Percentiles rank a stretch among this genome's conserved stretches.
These are phyloP conservation scores for Senna siamea DNA, from an alignment of 306 rosid species.

Conservation along the genomic window DNA sequence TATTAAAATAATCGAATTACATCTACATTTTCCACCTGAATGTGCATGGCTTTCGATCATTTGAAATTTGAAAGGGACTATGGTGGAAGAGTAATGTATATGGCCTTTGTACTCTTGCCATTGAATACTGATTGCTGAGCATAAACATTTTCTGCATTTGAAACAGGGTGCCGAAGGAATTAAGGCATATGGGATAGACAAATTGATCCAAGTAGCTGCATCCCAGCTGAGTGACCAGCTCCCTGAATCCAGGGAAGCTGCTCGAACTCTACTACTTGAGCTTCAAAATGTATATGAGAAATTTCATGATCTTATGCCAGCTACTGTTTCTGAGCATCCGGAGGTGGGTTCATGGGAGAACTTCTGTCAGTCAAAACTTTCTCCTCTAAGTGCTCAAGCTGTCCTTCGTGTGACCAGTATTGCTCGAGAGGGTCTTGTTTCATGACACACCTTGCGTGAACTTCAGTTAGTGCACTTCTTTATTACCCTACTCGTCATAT, in stretches of 20 bases:
- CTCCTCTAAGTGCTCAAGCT: slow-evolving; percentile 95
- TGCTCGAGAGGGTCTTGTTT: slow-evolving; percentile 75
- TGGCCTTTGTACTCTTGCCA: not conserved
- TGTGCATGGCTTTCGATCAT: not conserved
- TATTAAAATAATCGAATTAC: too few relatives aligned
- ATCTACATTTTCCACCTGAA: slow-evolving; percentile 1
- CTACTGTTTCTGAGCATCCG: slow-evolving; percentile 46
- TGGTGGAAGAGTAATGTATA: slow-evolving; percentile 14
- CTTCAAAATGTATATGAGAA: slow-evolving; percentile 79
- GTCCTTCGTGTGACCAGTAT: slow-evolving; percentile 86
- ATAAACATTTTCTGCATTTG: slow-evolving; percentile 29
- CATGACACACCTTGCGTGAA: slow-evolving; percentile 55
- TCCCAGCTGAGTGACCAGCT: slow-evolving; percentile 94
- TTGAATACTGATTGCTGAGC: slow-evolving; percentile 29
- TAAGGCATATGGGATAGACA: slow-evolving; percentile 83
- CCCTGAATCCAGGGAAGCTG: slow-evolving; percentile 98
- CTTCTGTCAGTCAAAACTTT: slow-evolving; percentile 84
- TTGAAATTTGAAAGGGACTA: slow-evolving; percentile 23
- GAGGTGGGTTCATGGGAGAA: slow-evolving; percentile 82
- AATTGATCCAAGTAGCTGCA: slow-evolving; percentile 88
- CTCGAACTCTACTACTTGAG: slow-evolving; percentile 82
- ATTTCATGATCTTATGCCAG: slow-evolving; percentile 47
- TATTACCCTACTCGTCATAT: slow-evolving; percentile 52
- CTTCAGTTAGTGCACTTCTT: slow-evolving; percentile 48
- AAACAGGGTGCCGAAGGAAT: slow-evolving; percentile 90